Evolutionary conservation across 257 asterid genomes (phyloP).

Genomic region (Hygrophila difformis): DNA sequence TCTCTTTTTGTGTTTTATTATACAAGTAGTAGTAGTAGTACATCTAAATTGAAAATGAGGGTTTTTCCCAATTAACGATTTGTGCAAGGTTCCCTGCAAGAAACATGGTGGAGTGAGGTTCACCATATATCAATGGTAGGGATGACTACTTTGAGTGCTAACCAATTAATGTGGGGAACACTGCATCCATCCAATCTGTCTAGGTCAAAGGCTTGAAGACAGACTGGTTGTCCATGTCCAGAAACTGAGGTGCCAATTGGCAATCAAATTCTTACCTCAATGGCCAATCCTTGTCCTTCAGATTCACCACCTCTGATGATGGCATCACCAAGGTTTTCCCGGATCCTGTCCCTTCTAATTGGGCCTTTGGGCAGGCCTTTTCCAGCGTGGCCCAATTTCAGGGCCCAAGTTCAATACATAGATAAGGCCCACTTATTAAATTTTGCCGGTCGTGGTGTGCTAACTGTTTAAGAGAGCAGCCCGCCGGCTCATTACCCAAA

Average conservation of each 20-base stretch:
- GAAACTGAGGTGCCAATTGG: conserved; percentile 92
- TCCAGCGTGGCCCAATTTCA: conserved; percentile 48
- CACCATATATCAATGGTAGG: conserved; percentile 53
- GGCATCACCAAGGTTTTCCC: conserved; percentile 48
- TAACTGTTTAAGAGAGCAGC: background rate
- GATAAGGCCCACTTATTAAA: too few species aligned
- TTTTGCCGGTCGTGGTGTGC: background rate
- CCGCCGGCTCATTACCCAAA: background rate
- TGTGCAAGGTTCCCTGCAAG: conserved; percentile 66
- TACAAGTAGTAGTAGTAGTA: too few species aligned
- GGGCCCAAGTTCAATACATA: too few species aligned
- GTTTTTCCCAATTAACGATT: too few species aligned
- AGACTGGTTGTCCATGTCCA: conserved; percentile 66
- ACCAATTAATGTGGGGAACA: conserved; percentile 57
- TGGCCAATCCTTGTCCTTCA: conserved; percentile 67
- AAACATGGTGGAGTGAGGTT: conserved; percentile 78
- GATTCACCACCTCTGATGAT: conserved; percentile 55
- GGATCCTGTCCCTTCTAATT: conserved; percentile 44
- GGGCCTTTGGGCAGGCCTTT: conserved; percentile 71
- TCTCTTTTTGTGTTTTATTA: too few species aligned
- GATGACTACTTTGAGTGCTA: conserved; percentile 61
- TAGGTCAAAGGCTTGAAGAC: conserved; percentile 66
- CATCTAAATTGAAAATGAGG: too few species aligned
- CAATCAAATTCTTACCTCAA: conserved; percentile 51
- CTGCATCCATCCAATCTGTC: conserved; percentile 61